A percentile compares a stretch with the other conserved stretches of the same genome.
These are phyloP conservation scores for Brasenia schreberi DNA, from an alignment of 164 flowering plant genomes.

Conservation along the genomic window DNA sequence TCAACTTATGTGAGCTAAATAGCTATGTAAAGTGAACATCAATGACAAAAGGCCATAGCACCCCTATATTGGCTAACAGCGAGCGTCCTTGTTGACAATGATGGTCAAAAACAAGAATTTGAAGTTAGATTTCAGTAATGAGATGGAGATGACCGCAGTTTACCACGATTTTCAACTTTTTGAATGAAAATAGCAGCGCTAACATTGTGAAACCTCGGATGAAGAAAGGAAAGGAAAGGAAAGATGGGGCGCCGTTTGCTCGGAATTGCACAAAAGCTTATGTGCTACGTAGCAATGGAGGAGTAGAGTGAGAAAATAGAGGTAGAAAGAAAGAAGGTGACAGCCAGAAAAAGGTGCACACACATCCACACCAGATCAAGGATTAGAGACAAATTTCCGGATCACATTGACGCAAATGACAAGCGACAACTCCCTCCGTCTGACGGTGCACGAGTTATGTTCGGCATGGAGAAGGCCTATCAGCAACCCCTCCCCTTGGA, in stretches of 20 bases:
- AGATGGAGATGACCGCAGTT: not conserved
- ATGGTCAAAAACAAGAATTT: not conserved
- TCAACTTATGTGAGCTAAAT: too few relatives aligned
- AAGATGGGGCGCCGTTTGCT: not conserved
- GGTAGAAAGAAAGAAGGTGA: not conserved
- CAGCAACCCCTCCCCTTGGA: not conserved
- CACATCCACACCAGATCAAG: not conserved
- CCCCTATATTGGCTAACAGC: too few relatives aligned
- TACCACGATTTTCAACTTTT: not conserved
- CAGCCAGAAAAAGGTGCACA: not conserved
- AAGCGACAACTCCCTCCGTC: not conserved
- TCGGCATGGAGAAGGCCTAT: not conserved
- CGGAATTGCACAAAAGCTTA: not conserved
- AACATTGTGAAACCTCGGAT: not conserved
- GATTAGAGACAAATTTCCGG: not conserved
- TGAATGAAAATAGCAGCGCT: not conserved
- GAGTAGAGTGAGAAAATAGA: not conserved
- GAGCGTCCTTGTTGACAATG: too few relatives aligned
- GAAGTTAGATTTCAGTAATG: not conserved
- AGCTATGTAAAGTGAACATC: too few relatives aligned
- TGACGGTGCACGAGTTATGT: not conserved
- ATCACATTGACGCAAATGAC: not conserved
- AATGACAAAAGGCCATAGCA: too few relatives aligned
- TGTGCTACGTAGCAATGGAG: not conserved
- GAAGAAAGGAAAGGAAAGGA: not conserved